phyloP scores from a whole-genome alignment of 768 basidiomycete species.

The Termitomyces sp. region DNA sequence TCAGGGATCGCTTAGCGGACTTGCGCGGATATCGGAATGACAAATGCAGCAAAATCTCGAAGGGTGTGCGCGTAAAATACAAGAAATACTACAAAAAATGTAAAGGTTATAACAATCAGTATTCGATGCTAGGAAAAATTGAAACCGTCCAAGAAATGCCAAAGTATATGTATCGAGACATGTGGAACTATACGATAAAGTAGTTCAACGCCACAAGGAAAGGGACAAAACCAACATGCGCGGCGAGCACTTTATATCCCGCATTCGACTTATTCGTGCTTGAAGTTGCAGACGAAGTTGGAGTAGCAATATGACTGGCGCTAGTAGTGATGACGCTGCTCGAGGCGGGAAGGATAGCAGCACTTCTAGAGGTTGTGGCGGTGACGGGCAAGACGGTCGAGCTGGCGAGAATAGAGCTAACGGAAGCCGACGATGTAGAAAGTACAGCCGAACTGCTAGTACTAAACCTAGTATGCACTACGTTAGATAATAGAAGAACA shows the following conservation, averaged over 20 bases:
- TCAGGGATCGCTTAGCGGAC: no score
- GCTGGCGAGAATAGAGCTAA: not conserved
- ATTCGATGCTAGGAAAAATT: not conserved
- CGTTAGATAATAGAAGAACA: not conserved
- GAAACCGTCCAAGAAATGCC: not conserved
- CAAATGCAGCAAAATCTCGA: not conserved
- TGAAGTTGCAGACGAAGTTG: not conserved
- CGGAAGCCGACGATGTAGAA: not conserved
- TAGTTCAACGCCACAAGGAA: slow-evolving; percentile 20
- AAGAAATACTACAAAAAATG: not conserved
- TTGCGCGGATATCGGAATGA: not conserved
- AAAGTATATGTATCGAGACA: not conserved
- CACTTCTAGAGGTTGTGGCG: not conserved
- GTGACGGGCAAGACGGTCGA: not conserved
- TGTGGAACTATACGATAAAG: slow-evolving; percentile 8
- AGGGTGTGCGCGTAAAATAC: not conserved
- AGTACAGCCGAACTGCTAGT: slow-evolving; percentile 10
- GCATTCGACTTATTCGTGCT: not conserved
- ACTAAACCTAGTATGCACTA: not conserved
- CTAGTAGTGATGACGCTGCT: not conserved
- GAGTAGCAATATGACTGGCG: not conserved
- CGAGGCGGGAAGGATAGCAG: not conserved
- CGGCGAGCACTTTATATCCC: not conserved
- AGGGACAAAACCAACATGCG: slow-evolving; percentile 22
- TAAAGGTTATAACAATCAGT: not conserved